Evolutionary conservation across 1,284 basidiomycete genomes (phyloP).

Genomic region (Pholiota adiposa): DNA sequence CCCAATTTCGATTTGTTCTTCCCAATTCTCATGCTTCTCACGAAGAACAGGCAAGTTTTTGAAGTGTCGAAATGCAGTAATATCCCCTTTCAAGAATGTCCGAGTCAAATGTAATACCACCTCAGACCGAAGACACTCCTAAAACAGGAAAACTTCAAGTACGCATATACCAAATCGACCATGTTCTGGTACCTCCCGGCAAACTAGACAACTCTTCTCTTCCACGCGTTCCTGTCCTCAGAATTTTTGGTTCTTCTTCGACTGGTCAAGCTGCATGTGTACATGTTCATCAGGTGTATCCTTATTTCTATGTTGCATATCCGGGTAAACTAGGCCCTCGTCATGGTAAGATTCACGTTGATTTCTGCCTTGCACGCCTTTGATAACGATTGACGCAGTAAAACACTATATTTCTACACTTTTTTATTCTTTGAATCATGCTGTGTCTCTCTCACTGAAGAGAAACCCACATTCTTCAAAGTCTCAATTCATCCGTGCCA

Average conservation of each 20-base stretch:
- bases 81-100: conserved; percentile 7
- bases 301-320: conserved; percentile 81
- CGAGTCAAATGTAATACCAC: conserved; percentile 4
- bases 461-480: conserved; percentile 59
- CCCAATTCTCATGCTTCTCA: no score
- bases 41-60: no score
- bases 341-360: conserved; percentile 34
- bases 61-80: not conserved
- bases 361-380: not conserved
- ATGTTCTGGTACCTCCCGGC: conserved; percentile 58
- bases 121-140: conserved; percentile 14
- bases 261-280: conserved; percentile 81
- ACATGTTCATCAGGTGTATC: conserved; percentile 89
- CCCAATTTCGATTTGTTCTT: no score
- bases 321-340: conserved; percentile 53
- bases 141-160: conserved; percentile 48
- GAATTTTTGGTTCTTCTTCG: conserved; percentile 88
- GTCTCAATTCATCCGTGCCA: conserved; percentile 67
- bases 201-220: conserved; percentile 67
- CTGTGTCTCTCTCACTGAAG: conserved; percentile 74
- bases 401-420: conserved; percentile 70
- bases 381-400: conserved; percentile 46
- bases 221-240: conserved; percentile 75
- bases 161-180: conserved; percentile 71
- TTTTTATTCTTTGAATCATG: conserved; percentile 76